Base-by-base conservation (phyloP, 1,139 yeast genomes). In the Blastobotrys proliferans region DNA sequence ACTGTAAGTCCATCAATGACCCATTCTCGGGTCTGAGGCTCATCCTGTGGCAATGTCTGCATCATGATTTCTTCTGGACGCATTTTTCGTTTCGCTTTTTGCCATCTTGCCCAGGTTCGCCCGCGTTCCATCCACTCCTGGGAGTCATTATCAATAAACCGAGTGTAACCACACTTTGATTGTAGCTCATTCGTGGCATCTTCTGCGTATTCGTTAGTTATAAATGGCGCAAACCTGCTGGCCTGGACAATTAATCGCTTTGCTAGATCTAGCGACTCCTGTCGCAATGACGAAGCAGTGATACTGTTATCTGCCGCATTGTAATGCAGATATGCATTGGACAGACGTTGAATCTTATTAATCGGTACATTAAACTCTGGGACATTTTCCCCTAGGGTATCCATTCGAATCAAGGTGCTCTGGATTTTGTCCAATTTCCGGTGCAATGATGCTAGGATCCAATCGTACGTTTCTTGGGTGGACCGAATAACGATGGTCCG, bases 401-500 rank as follows among this genome's bases (percentile, higher is more conserved):
- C 16, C 10, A 27, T n/a, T 14, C 27, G 17, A 3, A 35, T 16
- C 11, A 3, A 10, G 8, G 37, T 45, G 5, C 49, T 49, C 13
- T 28, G 34, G n/a, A 59, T 41, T 2, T 45, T 40, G 13, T 52
- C 53, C 13, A 62, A 48, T 11, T 56, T 52, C 19, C 51, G 47
- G 44, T 55, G 58, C 32, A 64, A 48, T 13, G 60, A 55, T 3
- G 67, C 67, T 38, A 52, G 46, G 38, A 64, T 62, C 69, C 68
- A 64, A 34, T 61, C 54, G 37, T 51, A 61, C 3, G 65, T 64
- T 25, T 52, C 55, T 8, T 52, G 58, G 3, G 67, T 59, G 2
- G 73, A 69, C 30, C 62, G 55, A 2, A 72, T 62, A 10, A 63
- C 55, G 27, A 72, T 54, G 41, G 66, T 64, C 32, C 54, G 59